A percentile compares a stretch with the other conserved stretches of the same genome.
These are phyloP conservation scores for Cystofilobasidium bisporidii DNA, from an alignment of 768 basidiomycete genomes.

Conservation along the genomic window DNA sequence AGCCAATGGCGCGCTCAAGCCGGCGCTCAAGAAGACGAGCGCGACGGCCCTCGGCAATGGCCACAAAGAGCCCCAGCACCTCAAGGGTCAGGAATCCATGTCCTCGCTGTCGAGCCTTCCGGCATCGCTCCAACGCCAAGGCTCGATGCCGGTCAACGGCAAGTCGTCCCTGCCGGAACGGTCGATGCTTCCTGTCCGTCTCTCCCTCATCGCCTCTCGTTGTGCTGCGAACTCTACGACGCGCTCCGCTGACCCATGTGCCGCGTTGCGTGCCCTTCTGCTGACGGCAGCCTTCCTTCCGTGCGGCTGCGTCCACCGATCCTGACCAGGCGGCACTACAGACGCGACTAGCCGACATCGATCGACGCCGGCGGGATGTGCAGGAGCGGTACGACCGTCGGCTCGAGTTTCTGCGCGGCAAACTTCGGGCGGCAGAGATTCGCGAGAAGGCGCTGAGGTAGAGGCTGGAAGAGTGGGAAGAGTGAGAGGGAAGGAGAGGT, in stretches of 20 bases:
- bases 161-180: background rate
- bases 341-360: slow-evolving; percentile 1
- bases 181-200: background rate
- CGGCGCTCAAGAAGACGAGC: slow-evolving; percentile 11
- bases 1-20: slow-evolving; percentile 8
- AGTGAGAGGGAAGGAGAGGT: too few species aligned
- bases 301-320: background rate
- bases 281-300: background rate
- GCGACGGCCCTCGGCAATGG: background rate
- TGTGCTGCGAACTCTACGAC: too few species aligned
- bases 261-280: background rate
- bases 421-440: slow-evolving; percentile 25
- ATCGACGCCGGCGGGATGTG: background rate
- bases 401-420: slow-evolving; percentile 20
- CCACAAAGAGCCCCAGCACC: background rate
- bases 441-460: slow-evolving; percentile 16
- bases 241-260: too few species aligned
- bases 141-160: background rate
- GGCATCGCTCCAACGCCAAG: background rate
- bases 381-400: slow-evolving; percentile 16
- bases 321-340: background rate
- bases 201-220: background rate
- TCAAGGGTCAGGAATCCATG: background rate
- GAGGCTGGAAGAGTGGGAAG: too few species aligned
- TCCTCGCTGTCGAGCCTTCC: background rate